Percentiles rank a stretch among this genome's conserved stretches.
Conservation (phyloP, 1,139 yeast species). For the Insectozyma bohioensis region DNA sequence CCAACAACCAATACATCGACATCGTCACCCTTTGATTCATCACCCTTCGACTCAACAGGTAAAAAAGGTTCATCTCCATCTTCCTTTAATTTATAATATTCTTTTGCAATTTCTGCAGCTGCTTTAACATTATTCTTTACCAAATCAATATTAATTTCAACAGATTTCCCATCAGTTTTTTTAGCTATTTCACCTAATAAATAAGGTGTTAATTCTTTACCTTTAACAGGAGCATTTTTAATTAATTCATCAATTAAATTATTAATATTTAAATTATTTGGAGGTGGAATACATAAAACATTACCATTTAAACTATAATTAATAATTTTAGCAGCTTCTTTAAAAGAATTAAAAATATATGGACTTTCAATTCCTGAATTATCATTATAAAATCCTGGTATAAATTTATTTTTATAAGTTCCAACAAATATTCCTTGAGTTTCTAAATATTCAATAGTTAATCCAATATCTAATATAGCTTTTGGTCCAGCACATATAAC, state of each 20-base stretch:
- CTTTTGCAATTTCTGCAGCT: constrained; percentile 67
- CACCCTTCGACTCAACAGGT: constrained; percentile 1
- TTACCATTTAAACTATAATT: constrained; percentile 61
- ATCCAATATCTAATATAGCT: constrained; percentile 74
- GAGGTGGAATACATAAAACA: constrained; percentile 83
- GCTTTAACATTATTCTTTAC: constrained; percentile 73
- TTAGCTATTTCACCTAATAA: constrained; percentile 63
- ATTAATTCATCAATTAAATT: constrained; percentile 60
- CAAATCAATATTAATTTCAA: constrained; percentile 69
- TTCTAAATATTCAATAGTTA: constrained; percentile 83
- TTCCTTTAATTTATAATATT: constrained; percentile 24
- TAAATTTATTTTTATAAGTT: constrained; percentile 46
- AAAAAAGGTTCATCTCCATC: constrained; percentile 14
- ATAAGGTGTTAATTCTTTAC: constrained; percentile 81
- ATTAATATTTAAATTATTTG: constrained; percentile 54
- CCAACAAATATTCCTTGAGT: constrained; percentile 77
- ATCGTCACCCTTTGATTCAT: too few relatives aligned
- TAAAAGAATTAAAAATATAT: constrained; percentile 51
- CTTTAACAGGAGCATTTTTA: constrained; percentile 53
- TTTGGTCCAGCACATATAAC: constrained; percentile 94
- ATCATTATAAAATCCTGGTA: constrained; percentile 85
- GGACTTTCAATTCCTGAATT: constrained; percentile 78
- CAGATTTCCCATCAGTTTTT: constrained; percentile 67
- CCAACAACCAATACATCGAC: constrained; percentile 58
- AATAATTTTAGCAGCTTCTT: constrained; percentile 63